A percentile compares a stretch with the other conserved stretches of the same genome.
phyloP scores from a whole-genome alignment of 2,329 filamentous ascomycete genomes.

The Zymoseptoria pseudotritici region DNA sequence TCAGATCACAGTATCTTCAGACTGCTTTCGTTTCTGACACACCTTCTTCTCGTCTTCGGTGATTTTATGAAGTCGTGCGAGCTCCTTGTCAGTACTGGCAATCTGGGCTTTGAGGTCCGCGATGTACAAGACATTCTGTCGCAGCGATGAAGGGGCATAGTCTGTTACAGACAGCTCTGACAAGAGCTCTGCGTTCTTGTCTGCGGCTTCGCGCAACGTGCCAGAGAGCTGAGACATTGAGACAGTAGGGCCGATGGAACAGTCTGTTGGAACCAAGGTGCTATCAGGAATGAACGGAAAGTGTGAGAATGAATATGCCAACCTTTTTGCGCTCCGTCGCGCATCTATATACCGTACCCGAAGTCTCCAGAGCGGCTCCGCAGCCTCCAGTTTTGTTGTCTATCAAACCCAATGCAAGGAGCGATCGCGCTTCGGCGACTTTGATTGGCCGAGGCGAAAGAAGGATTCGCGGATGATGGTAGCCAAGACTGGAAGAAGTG shows the following conservation, averaged over 20 bases:
- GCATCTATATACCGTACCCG: slow-evolving; percentile 1
- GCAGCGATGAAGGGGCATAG: slow-evolving; percentile 41
- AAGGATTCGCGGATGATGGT: background rate
- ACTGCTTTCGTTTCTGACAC: background rate
- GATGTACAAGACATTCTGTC: slow-evolving; percentile 42
- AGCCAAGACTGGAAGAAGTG: background rate
- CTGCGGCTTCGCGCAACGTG: slow-evolving; percentile 14
- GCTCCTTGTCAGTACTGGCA: slow-evolving; percentile 29
- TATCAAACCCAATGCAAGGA: background rate
- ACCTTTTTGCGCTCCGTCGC: background rate
- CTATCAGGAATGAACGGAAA: background rate
- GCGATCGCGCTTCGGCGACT: background rate
- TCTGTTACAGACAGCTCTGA: slow-evolving; percentile 43
- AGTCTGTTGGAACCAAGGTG: too few relatives aligned
- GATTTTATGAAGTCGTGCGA: slow-evolving; percentile 35
- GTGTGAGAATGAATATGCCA: background rate
- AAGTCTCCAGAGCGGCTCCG: background rate
- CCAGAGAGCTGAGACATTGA: slow-evolving; percentile 13
- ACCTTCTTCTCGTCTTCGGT: slow-evolving; percentile 42
- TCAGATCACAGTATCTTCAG: background rate
- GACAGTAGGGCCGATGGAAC: background rate
- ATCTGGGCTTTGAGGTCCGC: slow-evolving; percentile 40
- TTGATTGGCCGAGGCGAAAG: background rate
- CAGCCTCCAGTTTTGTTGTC: background rate
- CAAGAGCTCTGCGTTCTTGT: slow-evolving; percentile 35